Base-by-base conservation (phyloP, 2,329 filamentous ascomycete species). In the Fonsecaea pedrosoi region DNA sequence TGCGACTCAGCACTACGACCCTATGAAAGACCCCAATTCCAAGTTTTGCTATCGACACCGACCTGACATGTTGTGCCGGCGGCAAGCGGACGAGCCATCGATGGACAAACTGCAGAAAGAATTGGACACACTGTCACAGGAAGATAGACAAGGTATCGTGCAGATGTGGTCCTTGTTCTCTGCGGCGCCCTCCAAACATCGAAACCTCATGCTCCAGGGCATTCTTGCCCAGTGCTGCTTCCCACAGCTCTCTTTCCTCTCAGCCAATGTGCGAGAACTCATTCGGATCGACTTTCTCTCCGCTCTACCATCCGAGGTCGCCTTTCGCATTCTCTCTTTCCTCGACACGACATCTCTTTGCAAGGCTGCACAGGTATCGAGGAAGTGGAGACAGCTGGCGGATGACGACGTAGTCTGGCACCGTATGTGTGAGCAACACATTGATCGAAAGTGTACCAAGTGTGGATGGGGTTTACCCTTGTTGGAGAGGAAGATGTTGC, bases 91-190 rank as follows among this genome's bases (percentile, higher is more conserved):
- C 80, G 95, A 98, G 81, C 90, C 90, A 55, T 95, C 95, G 70
- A 99, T 99, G 95, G 92, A 94, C 73, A 90, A 94, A 77, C 87
- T 99, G 69, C 95, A 99, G 77, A 89, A 89, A 75, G 91, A 95
- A 78, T 87, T 98, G 60, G 91, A 94, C 73, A 89, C 86, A 55
- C 86, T 97, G 38, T 90, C 93, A 4, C 87, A 90, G 69, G 89
- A 87, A 71, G 95, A 99, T 77, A 93, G 97, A 79, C 92, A 97
- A 80, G 94, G 92, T 75, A 97, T 99, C 74, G 92, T 94, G 38
- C 94, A 97, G 75, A 94, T 98, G 64, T 99, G 95, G 95, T 96
- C 94, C 0, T 85, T 98, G 56, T 99, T 99, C 82, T 98, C 94
- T 0, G 95, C 95, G 45, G 94, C 95, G 0, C 95, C 95, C 0